Base-by-base conservation (phyloP, 2,329 filamentous ascomycete genomes). In the Fusarium secorum region DNA sequence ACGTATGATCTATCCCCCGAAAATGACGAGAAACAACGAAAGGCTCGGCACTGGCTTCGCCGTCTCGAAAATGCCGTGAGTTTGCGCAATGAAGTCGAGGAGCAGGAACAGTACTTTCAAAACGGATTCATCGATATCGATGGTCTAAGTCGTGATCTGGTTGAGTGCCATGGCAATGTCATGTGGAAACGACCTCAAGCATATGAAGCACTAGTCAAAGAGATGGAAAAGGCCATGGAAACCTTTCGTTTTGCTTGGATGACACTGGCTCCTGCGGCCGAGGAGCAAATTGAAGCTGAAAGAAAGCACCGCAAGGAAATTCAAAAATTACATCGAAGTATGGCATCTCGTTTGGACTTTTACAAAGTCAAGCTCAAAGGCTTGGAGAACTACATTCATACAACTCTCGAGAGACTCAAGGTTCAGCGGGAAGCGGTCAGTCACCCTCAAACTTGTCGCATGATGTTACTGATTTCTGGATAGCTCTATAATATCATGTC, bases 401-500 rank as follows among this genome's bases (percentile, higher is more conserved):
- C 87, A 3, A 90, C 88, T 36, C 79, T 91, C 30, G 85, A 89
- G 77, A 81, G 89, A 52, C 76, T 91, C 42, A 85, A 88, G 54
- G 88, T 90, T 45, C 89, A 91, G 79, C 83, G 88, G 30, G 86
- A 87, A 70, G 88, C 88, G 60, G 88, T 89, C 79, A 68, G 87
- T 17, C 11, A 20, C 39, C 18, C 8, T 24, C 30, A 10, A 81
- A 13, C 11, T 26, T 11, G 22, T 55, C 26, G 10, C 57, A n/a
- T 26, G 53, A 28, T 30, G n/a, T 10, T 22, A 33, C 74, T 73
- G 22, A 76, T 42, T 26, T 30, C 10, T 7, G 14, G 11, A 11
- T 61, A 90, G 88, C 80, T 91, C 11, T 90, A 90, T 78, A 90
- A 90, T 77, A 88, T 90, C 78, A 89, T 90, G 76, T 87, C 88